Conservation (phyloP, 345 rosid species). For the Gossypium turneri region DNA sequence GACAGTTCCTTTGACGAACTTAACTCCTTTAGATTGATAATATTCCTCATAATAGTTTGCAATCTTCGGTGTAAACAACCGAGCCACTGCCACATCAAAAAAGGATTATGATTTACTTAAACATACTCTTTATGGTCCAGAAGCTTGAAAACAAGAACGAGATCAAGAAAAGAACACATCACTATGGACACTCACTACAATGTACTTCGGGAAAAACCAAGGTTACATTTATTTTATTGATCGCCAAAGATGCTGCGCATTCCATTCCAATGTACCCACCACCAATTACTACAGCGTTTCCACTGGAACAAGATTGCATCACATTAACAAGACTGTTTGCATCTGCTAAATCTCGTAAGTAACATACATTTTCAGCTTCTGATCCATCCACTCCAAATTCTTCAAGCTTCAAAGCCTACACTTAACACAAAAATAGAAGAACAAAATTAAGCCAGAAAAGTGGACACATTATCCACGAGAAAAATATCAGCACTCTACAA, state of each 20-base stretch:
- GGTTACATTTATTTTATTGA: slow-evolving; percentile 83
- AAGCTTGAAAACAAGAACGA: not conserved
- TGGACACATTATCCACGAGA: not conserved
- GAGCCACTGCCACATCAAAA: slow-evolving; percentile 61
- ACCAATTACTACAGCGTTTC: slow-evolving; percentile 91
- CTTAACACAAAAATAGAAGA: not conserved
- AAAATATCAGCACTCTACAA: not conserved
- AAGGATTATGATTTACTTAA: not conserved
- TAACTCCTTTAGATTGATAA: slow-evolving; percentile 22
- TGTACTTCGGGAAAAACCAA: slow-evolving; percentile 99
- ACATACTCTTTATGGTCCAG: not conserved
- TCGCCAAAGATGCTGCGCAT: slow-evolving; percentile 93
- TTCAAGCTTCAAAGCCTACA: slow-evolving; percentile 88
- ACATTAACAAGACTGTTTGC: slow-evolving; percentile 78
- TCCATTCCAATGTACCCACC: slow-evolving; percentile 99
- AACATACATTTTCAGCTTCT: slow-evolving; percentile 90
- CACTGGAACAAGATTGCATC: slow-evolving; percentile 61
- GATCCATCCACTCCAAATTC: slow-evolving; percentile 91
- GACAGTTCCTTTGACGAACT: slow-evolving; percentile 22
- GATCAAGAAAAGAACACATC: not conserved
- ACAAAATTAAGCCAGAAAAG: slow-evolving; percentile 5
- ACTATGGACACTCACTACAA: slow-evolving; percentile 60
- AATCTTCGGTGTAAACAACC: slow-evolving; percentile 71
- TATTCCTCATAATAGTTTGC: slow-evolving; percentile 20
- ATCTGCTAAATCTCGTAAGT: slow-evolving; percentile 76